These are phyloP conservation scores for Yamadazyma phyllophila DNA, from an alignment of 805 yeast genomes.

Conservation along the genomic window DNA sequence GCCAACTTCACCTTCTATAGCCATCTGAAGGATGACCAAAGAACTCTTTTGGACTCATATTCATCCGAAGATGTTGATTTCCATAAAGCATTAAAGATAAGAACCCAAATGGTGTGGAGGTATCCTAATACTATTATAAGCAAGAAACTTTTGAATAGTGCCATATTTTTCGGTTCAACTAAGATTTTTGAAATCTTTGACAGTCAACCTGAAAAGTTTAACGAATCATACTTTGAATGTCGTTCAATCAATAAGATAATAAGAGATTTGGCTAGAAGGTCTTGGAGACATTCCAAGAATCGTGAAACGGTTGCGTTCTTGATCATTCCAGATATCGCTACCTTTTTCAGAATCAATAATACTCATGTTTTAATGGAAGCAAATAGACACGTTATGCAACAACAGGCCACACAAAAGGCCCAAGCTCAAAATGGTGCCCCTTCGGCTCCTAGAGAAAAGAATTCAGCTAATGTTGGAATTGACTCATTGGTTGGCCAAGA, in stretches of 20 bases:
- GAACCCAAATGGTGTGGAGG: slow-evolving; percentile 90
- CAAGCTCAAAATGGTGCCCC: slow-evolving; percentile 11
- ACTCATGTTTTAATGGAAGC: slow-evolving; percentile 85
- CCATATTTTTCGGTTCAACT: slow-evolving; percentile 49
- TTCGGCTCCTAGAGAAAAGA: slow-evolving; percentile 39
- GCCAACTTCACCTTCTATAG: slow-evolving; percentile 68
- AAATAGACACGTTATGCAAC: slow-evolving; percentile 70
- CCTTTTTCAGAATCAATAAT: slow-evolving; percentile 76
- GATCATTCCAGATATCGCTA: slow-evolving; percentile 64
- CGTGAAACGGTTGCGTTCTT: slow-evolving; percentile 67
- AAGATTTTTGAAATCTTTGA: slow-evolving; percentile 51
- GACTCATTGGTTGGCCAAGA: slow-evolving; percentile 77
- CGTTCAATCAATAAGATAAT: slow-evolving; percentile 65
- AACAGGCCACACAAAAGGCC: slow-evolving; percentile 43
- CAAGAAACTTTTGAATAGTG: slow-evolving; percentile 69
- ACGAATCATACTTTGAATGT: slow-evolving; percentile 36
- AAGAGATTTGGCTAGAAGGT: slow-evolving; percentile 84
- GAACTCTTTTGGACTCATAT: slow-evolving; percentile 66
- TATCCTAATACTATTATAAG: slow-evolving; percentile 78
- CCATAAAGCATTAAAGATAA: slow-evolving; percentile 67
- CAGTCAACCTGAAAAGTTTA: slow-evolving; percentile 30
- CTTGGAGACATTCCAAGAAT: slow-evolving; percentile 74
- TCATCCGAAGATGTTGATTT: slow-evolving; percentile 66
- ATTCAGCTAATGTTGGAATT: slow-evolving; percentile 76
- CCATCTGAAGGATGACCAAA: slow-evolving; percentile 42